Base-by-base conservation (phyloP, 257 asterid species). In the Buddleja alternifolia region DNA sequence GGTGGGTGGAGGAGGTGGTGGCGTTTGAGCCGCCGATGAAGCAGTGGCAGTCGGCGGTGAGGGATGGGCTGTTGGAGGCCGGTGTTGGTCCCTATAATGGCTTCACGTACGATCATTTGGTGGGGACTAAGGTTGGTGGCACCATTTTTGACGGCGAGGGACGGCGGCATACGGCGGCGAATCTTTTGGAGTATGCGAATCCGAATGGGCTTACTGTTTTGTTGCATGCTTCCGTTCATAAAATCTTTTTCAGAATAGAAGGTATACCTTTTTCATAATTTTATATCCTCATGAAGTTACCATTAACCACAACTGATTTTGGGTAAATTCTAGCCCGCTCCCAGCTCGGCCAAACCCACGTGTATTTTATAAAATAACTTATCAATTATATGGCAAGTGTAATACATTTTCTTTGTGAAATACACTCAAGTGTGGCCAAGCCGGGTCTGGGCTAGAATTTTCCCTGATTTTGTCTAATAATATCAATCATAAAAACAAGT, bases 31-130 rank as follows among this genome's bases (percentile, higher is more conserved):
- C 94, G 19, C 83, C 85, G 37, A 72, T 90, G 62, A 73, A 44
- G 73, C 77, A 75, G 83, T 90, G 96, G 96, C 97, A 90, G 58
- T 61, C 90, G 11, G 95, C 94, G 20, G 92, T 90, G 42, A 86
- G 85, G 67, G 78, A 80, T 12, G 97, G 94, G 3, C 46, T 90
- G 78, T 15, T 90, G 62, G 96, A 88, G 66, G 80, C 67, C 1
- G 97, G 96, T 1, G 75, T 90, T 57, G 2, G 16, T 11, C 97
- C 96, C 4, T 52, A 76, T 50, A 90, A 90, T 59, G 95, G 95
- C 0, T 90, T 88, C 23, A 90, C 97, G 5, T 90, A 88, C 52
- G 96, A 90, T 59, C 97, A 90, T 72, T 0, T 90, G 21, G 20
- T 51, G 1, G 97, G 97, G 52, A 88, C 97, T 7, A 90, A 90